Evolutionary conservation across 768 basidiomycete species (phyloP).

Genomic region (Termitomyces bulborhizus): DNA sequence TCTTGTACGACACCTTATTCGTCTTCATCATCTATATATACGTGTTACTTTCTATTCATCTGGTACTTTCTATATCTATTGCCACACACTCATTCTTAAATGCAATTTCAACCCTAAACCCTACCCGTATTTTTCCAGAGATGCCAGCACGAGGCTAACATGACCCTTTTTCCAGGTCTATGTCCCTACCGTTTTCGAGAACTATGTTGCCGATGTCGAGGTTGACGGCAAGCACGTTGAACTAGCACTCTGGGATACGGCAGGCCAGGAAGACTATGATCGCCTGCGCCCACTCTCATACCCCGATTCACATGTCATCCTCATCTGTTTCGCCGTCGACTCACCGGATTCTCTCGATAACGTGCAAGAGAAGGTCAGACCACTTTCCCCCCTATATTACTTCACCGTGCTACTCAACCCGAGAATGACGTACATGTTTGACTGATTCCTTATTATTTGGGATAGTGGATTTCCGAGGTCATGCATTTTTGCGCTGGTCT

Average conservation of each 20-base stretch:
- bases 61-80: background rate
- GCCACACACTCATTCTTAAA: background rate
- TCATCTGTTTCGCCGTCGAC: conserved; percentile 98
- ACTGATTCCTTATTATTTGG: background rate
- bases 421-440: background rate
- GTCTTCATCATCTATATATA: background rate
- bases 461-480: conserved; percentile 96
- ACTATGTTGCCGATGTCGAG: conserved; percentile 98
- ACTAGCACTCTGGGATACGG: conserved; percentile 99
- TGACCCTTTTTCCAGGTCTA: conserved; percentile 65
- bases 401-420: background rate
- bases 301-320: conserved; percentile 99
- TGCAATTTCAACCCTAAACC: background rate
- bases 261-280: conserved; percentile 99
- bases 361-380: conserved; percentile 96
- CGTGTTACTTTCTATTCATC: background rate
- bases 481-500: conserved; percentile 95
- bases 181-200: conserved; percentile 99
- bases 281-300: conserved; percentile 96
- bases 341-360: conserved; percentile 98
- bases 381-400: background rate
- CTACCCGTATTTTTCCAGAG: background rate
- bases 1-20: background rate
- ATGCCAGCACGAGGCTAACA: conserved; percentile 5
- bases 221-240: conserved; percentile 99